Percentiles rank a stretch among this genome's conserved stretches.
These are phyloP conservation scores for Pyricularia sp. DNA, from an alignment of 2,329 filamentous ascomycete species.

Conservation along the genomic window DNA sequence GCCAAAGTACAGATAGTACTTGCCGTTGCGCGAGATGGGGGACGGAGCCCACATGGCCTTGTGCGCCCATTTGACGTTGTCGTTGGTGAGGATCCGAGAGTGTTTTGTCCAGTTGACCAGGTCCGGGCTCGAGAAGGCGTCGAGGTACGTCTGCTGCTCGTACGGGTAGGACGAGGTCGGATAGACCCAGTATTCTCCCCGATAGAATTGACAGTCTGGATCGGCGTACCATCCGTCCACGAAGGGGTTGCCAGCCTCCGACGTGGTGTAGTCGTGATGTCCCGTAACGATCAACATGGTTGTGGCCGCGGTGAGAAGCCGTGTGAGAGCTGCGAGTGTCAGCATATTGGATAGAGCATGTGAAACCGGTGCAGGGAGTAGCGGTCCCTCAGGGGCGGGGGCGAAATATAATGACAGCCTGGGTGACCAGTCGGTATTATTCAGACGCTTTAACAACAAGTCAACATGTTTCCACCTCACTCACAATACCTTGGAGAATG, in stretches of 20 bases:
- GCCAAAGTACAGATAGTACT: slow-evolving; percentile 40
- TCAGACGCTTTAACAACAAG: background rate
- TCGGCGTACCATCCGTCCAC: slow-evolving; percentile 41
- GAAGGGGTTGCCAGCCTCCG: slow-evolving; percentile 36
- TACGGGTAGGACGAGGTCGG: slow-evolving; percentile 35
- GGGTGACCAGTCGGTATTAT: no score
- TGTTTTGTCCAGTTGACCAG: slow-evolving; percentile 39
- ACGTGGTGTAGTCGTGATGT: slow-evolving; percentile 22
- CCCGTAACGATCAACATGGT: background rate
- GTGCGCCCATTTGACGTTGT: slow-evolving; percentile 30
- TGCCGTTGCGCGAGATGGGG: slow-evolving; percentile 29
- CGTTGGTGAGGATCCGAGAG: slow-evolving; percentile 29
- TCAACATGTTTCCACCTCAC: background rate
- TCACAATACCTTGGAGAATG: background rate
- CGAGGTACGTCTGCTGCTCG: slow-evolving; percentile 37
- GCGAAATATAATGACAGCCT: background rate
- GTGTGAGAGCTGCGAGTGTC: background rate
- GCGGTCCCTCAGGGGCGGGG: background rate
- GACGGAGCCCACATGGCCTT: slow-evolving; percentile 39
- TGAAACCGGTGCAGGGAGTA: background rate
- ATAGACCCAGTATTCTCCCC: slow-evolving; percentile 36
- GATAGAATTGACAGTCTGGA: slow-evolving; percentile 36
- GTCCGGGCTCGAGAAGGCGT: slow-evolving; percentile 40
- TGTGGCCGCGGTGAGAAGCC: background rate
- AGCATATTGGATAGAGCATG: background rate